These are phyloP conservation scores for Saccharomycopsis sp. DNA, from an alignment of 805 yeast species.

Conservation along the genomic window DNA sequence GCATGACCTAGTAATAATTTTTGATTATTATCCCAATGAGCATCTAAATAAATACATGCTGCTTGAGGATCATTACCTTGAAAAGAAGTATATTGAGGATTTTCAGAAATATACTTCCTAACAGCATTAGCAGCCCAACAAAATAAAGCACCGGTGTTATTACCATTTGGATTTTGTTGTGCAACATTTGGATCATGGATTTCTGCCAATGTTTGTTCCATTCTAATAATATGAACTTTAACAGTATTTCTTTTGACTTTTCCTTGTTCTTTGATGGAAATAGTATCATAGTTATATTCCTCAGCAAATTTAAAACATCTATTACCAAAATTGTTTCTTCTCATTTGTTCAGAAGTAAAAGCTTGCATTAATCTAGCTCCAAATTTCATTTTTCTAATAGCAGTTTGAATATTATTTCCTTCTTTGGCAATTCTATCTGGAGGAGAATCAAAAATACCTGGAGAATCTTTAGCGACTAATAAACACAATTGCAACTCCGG, in stretches of 20 bases:
- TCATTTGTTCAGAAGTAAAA: slow-evolving; percentile 84
- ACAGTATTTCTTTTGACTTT: slow-evolving; percentile 43
- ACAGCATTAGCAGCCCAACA: slow-evolving; percentile 73
- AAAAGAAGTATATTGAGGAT: not conserved
- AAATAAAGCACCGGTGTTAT: slow-evolving; percentile 65
- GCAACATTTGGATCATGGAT: slow-evolving; percentile 72
- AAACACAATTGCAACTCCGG: slow-evolving; percentile 78
- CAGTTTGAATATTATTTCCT: slow-evolving; percentile 58
- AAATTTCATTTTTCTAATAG: slow-evolving; percentile 62
- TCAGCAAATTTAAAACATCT: slow-evolving; percentile 71
- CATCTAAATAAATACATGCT: slow-evolving; percentile 76
- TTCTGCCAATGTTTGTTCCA: slow-evolving; percentile 58
- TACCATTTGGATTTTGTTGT: slow-evolving; percentile 73
- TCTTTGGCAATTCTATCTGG: slow-evolving; percentile 36
- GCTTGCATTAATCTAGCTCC: slow-evolving; percentile 89
- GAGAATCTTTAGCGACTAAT: slow-evolving; percentile 67
- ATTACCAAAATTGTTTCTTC: slow-evolving; percentile 64
- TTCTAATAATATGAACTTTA: slow-evolving; percentile 66
- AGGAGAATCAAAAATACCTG: slow-evolving; percentile 62
- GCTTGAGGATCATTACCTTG: slow-evolving; percentile 35
- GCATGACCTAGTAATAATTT: slow-evolving; percentile 75
- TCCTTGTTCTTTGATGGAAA: slow-evolving; percentile 34
- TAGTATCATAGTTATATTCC: slow-evolving; percentile 40
- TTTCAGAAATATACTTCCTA: slow-evolving; percentile 32
- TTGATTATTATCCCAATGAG: slow-evolving; percentile 62